Conservation (phyloP, 306 rosid species). For the Abrus precatorius region DNA sequence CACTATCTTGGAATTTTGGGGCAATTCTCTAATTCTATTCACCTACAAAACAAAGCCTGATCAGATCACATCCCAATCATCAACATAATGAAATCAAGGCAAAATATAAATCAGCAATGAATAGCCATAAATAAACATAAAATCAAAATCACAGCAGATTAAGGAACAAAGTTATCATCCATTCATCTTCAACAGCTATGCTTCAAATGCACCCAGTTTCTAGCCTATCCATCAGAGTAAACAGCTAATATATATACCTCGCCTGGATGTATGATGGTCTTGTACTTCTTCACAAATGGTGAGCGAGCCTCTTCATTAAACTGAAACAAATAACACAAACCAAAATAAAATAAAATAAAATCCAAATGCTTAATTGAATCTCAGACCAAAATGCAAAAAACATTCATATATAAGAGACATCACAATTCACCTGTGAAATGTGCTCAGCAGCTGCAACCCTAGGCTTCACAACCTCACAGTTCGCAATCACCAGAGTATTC, state of each 20-base stretch:
- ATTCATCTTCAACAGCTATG: background rate
- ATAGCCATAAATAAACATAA: conserved; percentile 10
- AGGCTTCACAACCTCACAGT: conserved; percentile 96
- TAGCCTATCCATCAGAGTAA: background rate
- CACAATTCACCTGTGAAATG: conserved; percentile 81
- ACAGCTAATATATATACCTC: conserved; percentile 66
- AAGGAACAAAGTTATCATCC: conserved; percentile 10
- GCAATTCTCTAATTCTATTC: conserved; percentile 97
- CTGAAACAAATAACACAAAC: conserved; percentile 53
- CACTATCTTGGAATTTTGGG: conserved; percentile 89
- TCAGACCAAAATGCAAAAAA: conserved; percentile 14
- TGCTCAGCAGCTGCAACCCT: conserved; percentile 99
- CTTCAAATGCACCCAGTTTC: conserved; percentile 11
- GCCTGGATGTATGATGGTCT: conserved; percentile 99
- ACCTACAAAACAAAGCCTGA: conserved; percentile 67
- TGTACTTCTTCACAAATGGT: conserved; percentile 98
- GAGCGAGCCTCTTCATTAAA: conserved; percentile 99
- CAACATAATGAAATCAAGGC: conserved; percentile 25
- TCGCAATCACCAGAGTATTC: conserved; percentile 95
- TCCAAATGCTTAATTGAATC: conserved; percentile 27
- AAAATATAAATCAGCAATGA: conserved; percentile 15
- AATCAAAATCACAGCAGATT: conserved; percentile 24
- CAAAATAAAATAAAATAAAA: too few species aligned
- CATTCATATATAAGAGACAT: background rate
- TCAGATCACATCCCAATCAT: conserved; percentile 15